Evolutionary conservation across 2,329 filamentous ascomycete genomes (phyloP).

Genomic region (Botryotinia calthae): DNA sequence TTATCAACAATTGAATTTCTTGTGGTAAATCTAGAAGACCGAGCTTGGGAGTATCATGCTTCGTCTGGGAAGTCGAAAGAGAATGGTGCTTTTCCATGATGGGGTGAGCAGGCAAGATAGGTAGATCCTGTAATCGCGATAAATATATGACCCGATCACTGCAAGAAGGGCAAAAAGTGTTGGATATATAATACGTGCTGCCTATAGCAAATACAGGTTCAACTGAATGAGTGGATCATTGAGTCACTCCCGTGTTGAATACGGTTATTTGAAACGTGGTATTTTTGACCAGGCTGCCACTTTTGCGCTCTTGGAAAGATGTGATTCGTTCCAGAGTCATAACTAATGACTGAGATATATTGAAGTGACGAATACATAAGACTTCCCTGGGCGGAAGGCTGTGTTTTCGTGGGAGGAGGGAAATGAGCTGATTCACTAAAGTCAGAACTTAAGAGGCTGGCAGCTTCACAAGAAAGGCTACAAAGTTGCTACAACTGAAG

Average conservation of each 20-base stretch:
- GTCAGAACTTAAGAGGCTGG: background rate
- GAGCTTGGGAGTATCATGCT: background rate
- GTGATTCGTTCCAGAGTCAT: background rate
- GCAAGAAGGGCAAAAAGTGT: background rate
- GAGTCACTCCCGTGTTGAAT: conserved; percentile 3
- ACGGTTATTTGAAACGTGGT: conserved; percentile 4
- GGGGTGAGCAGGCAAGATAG: background rate
- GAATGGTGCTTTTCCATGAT: background rate
- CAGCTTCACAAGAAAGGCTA: background rate
- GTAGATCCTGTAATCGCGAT: background rate
- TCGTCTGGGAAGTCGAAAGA: background rate
- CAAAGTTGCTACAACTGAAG: background rate
- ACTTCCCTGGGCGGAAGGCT: background rate
- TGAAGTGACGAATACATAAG: background rate
- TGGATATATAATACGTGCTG: background rate
- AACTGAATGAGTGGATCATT: background rate
- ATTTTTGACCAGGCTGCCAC: conserved; percentile 8
- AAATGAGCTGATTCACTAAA: background rate
- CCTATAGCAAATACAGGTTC: background rate
- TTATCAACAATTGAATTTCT: conserved; percentile 65
- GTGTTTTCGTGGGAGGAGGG: background rate
- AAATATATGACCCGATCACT: background rate
- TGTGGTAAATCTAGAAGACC: conserved; percentile 48
- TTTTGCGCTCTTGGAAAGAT: background rate
- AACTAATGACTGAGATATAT: background rate